Evolutionary conservation across 73 alveolate species (phyloP).

Genomic region (Paramecium sonneborni): DNA sequence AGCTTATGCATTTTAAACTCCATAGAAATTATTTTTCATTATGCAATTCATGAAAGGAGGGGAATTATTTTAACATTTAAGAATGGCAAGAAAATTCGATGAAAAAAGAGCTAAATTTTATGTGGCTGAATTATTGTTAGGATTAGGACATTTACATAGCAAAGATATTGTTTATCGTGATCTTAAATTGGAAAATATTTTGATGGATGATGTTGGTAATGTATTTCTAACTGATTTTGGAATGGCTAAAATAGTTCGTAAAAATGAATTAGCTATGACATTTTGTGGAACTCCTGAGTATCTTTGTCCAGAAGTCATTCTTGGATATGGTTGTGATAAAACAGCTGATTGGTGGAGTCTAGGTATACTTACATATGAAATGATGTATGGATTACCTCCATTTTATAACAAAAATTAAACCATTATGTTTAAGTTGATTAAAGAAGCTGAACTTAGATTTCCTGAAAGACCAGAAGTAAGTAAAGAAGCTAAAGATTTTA

Average conservation of each 20-base stretch:
- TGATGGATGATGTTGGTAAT: constrained; percentile 89
- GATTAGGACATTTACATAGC: constrained; percentile 86
- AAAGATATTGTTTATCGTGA: constrained; percentile 88
- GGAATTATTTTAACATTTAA: constrained; percentile 66
- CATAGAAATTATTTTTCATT: constrained; percentile 57
- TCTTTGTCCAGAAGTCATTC: constrained; percentile 85
- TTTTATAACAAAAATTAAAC: constrained; percentile 75
- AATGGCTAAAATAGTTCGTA: constrained; percentile 81
- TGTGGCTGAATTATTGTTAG: constrained; percentile 83
- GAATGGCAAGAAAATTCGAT: constrained; percentile 71
- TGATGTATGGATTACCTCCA: constrained; percentile 88
- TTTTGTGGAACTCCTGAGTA: constrained; percentile 93
- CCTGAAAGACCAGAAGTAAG: constrained; percentile 80
- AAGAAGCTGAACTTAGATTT: constrained; percentile 82
- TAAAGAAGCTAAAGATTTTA: constrained; percentile 81
- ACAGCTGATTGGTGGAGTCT: constrained; percentile 79
- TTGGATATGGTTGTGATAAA: constrained; percentile 64
- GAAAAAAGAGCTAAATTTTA: constrained; percentile 90
- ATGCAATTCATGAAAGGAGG: constrained; percentile 76
- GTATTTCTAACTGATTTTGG: constrained; percentile 92
- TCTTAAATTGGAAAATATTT: constrained; percentile 87
- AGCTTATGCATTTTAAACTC: constrained; percentile 91
- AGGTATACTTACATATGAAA: constrained; percentile 79
- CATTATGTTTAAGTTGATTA: constrained; percentile 65
- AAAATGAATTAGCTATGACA: constrained; percentile 84